Evolutionary conservation across 331 rosid species (phyloP).

Genomic region (Telfairia occidentalis): DNA sequence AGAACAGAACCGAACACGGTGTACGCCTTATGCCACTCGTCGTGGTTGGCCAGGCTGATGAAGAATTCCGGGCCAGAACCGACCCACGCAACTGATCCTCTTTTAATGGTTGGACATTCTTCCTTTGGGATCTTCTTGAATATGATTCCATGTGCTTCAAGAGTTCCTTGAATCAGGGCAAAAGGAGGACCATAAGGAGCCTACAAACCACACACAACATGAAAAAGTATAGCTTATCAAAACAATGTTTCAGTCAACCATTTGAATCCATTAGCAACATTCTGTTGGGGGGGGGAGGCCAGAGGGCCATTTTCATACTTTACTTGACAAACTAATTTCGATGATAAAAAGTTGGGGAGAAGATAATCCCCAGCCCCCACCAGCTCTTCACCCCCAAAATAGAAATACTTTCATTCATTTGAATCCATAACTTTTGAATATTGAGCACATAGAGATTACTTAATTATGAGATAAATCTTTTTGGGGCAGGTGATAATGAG

Average conservation of each 20-base stretch:
- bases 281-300: background rate
- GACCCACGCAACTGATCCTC: constrained; percentile 82
- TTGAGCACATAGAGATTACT: background rate
- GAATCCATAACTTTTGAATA: background rate
- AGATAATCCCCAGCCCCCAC: no score
- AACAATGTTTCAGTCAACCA: background rate
- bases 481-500: background rate
- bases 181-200: constrained; percentile 78
- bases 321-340: background rate
- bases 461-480: background rate
- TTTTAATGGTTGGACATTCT: constrained; percentile 46
- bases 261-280: background rate
- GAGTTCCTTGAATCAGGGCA: constrained; percentile 70
- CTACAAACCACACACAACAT: constrained; percentile 16
- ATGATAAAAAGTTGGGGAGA: no score
- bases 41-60: constrained; percentile 64
- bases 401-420: background rate
- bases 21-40: constrained; percentile 46
- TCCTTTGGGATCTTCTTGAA: constrained; percentile 56
- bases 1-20: constrained; percentile 65
- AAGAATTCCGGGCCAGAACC: constrained; percentile 77
- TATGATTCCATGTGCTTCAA: constrained; percentile 55
- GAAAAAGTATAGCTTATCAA: background rate
- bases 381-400: no score
- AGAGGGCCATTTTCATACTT: no score